Conservation (phyloP, 169 alveolate species). For the Cryptosporidium tyzzeri region DNA sequence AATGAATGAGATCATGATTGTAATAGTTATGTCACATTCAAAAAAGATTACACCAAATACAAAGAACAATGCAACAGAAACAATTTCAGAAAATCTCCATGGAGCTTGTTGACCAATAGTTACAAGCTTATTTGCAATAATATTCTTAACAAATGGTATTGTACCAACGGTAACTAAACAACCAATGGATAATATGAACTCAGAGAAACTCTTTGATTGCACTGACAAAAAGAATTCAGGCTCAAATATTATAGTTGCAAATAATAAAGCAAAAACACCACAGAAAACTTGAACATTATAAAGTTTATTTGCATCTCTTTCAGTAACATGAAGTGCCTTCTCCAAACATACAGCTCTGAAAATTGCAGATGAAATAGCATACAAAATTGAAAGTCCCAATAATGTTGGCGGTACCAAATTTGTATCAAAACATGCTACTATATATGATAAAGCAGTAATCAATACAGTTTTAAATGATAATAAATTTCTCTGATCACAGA, state of each 20-base stretch:
- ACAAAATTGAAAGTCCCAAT: slow-evolving; percentile 88
- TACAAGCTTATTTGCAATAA: slow-evolving; percentile 90
- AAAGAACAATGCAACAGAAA: slow-evolving; percentile 90
- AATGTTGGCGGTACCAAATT: slow-evolving; percentile 89
- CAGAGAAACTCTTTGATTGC: slow-evolving; percentile 56
- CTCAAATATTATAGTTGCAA: slow-evolving; percentile 81
- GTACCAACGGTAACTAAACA: slow-evolving; percentile 93
- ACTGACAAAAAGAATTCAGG: slow-evolving; percentile 70
- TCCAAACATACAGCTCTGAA: slow-evolving; percentile 93
- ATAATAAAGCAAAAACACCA: slow-evolving; percentile 89
- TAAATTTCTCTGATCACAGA: slow-evolving; percentile 93
- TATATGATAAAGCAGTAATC: slow-evolving; percentile 87
- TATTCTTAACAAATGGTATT: slow-evolving; percentile 91
- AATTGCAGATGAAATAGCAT: slow-evolving; percentile 91
- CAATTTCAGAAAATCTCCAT: slow-evolving; percentile 91
- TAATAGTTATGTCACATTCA: slow-evolving; percentile 83
- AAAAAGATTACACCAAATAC: slow-evolving; percentile 88
- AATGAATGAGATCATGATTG: slow-evolving; percentile 78
- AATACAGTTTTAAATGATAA: slow-evolving; percentile 91
- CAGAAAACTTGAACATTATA: slow-evolving; percentile 92
- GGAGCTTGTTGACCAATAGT: slow-evolving; percentile 95
- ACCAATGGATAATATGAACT: slow-evolving; percentile 82
- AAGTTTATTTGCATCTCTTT: slow-evolving; percentile 91
- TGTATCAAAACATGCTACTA: slow-evolving; percentile 91
- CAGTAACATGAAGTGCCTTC: slow-evolving; percentile 91